Percentiles rank a stretch among this genome's conserved stretches.
These are phyloP conservation scores for Russula emetica DNA, from an alignment of 768 basidiomycete species.

Conservation along the genomic window DNA sequence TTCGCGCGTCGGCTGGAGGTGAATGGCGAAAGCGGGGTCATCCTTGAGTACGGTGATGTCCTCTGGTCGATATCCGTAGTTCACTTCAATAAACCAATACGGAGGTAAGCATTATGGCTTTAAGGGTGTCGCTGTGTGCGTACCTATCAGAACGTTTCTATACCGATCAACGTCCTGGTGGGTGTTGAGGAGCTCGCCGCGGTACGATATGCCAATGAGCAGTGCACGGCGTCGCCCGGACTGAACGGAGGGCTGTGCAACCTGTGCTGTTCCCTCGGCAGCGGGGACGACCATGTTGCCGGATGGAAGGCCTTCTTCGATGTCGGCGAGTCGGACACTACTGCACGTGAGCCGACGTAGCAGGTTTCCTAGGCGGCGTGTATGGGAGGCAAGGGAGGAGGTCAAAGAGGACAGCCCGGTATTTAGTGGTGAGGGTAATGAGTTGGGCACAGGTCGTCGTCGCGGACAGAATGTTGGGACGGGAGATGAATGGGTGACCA, in stretches of 20 bases:
- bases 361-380: not conserved
- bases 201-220: constrained; percentile 28
- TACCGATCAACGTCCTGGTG: constrained; percentile 27
- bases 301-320: not conserved
- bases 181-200: constrained; percentile 23
- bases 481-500: constrained; percentile 11
- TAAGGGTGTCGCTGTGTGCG: not conserved
- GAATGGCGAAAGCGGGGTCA: not conserved
- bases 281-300: not conserved
- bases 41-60: constrained; percentile 25
- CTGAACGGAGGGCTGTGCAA: not conserved
- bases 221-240: constrained; percentile 19
- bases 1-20: constrained; percentile 23
- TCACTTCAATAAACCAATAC: not conserved
- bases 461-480: not conserved
- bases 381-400: constrained; percentile 5
- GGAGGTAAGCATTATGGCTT: not conserved
- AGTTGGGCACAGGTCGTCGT: not conserved
- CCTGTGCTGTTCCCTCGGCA: not conserved
- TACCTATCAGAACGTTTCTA: constrained; percentile 18
- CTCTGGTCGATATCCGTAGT: constrained; percentile 20
- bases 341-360: not conserved
- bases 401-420: not conserved
- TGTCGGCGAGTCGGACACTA: not conserved
- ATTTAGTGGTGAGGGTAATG: not conserved